Evolutionary conservation across 2,329 filamentous ascomycete genomes (phyloP).

Genomic region (Xylaria polymorpha): DNA sequence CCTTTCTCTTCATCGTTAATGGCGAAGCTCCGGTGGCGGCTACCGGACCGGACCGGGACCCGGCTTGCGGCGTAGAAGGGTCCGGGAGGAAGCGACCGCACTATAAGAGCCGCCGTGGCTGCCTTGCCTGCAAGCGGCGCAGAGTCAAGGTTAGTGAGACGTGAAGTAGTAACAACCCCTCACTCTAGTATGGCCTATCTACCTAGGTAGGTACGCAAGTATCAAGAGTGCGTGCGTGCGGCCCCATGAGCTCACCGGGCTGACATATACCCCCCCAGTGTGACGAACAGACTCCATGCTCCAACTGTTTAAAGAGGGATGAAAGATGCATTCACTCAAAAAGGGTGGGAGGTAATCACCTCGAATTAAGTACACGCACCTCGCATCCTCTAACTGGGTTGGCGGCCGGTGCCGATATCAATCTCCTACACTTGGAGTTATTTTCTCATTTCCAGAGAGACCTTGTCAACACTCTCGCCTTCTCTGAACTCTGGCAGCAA

Average conservation of each 20-base stretch:
- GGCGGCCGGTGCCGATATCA: not conserved
- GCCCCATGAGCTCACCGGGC: not conserved
- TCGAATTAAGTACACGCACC: not conserved
- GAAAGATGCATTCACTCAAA: slow-evolving; percentile 23
- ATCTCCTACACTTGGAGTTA: slow-evolving; percentile 29
- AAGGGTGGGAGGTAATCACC: not conserved
- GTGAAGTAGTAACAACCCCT: not conserved
- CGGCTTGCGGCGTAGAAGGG: not conserved
- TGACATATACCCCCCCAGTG: slow-evolving; percentile 1
- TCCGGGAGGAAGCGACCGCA: slow-evolving; percentile 20
- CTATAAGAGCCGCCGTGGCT: slow-evolving; percentile 30
- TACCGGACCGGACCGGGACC: not conserved
- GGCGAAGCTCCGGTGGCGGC: not conserved
- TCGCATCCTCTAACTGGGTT: not conserved
- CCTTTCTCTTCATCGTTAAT: slow-evolving; percentile 7
- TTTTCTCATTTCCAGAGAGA: slow-evolving; percentile 32
- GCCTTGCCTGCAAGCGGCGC: slow-evolving; percentile 25
- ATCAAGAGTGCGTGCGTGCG: not conserved
- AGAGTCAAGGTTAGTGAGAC: slow-evolving; percentile 29
- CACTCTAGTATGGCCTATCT: not conserved
- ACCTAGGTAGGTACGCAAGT: not conserved
- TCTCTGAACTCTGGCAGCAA: slow-evolving; percentile 24
- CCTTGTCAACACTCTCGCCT: slow-evolving; percentile 23
- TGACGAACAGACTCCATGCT: slow-evolving; percentile 25
- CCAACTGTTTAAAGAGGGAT: slow-evolving; percentile 23